phyloP scores from a whole-genome alignment of 2,329 filamentous ascomycete species.

The Epicoccum nigrum region DNA sequence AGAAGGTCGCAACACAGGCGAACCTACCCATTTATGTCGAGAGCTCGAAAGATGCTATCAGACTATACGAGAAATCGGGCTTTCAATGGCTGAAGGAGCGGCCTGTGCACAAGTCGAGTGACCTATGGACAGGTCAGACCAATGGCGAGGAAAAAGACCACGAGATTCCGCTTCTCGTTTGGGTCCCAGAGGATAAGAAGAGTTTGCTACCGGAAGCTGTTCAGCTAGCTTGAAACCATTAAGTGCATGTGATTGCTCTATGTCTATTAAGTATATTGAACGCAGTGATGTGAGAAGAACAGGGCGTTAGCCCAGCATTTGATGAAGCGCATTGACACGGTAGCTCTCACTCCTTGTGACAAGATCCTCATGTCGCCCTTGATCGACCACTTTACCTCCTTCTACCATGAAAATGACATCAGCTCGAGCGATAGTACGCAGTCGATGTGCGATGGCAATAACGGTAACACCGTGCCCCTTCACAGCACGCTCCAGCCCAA shows the following conservation, averaged over 20 bases:
- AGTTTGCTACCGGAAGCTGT: slow-evolving; percentile 21
- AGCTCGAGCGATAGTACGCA: slow-evolving; percentile 51
- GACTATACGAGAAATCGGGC: slow-evolving; percentile 56
- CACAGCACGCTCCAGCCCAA: slow-evolving; percentile 47
- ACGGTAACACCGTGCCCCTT: slow-evolving; percentile 48
- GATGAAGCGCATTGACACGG: slow-evolving; percentile 57
- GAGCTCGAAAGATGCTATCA: slow-evolving; percentile 51
- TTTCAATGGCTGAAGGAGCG: slow-evolving; percentile 51
- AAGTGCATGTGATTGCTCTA: neutral
- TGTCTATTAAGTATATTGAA: slow-evolving; percentile 2
- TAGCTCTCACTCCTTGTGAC: slow-evolving; percentile 57
- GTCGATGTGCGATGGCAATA: slow-evolving; percentile 54
- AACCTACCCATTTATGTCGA: slow-evolving; percentile 57
- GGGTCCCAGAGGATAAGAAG: slow-evolving; percentile 21
- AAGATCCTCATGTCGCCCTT: slow-evolving; percentile 57
- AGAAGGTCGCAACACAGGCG: slow-evolving; percentile 39
- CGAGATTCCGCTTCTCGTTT: slow-evolving; percentile 24
- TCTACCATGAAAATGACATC: slow-evolving; percentile 57
- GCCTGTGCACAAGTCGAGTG: slow-evolving; percentile 48
- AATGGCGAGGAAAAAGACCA: slow-evolving; percentile 11
- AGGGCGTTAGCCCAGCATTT: slow-evolving; percentile 49
- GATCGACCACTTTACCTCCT: slow-evolving; percentile 55
- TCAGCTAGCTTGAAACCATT: slow-evolving; percentile 13
- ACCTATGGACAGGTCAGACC: slow-evolving; percentile 39
- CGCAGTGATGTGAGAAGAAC: neutral